Evolutionary conservation across 768 basidiomycete species (phyloP).

Genomic region (Phaffia tasmanica): DNA sequence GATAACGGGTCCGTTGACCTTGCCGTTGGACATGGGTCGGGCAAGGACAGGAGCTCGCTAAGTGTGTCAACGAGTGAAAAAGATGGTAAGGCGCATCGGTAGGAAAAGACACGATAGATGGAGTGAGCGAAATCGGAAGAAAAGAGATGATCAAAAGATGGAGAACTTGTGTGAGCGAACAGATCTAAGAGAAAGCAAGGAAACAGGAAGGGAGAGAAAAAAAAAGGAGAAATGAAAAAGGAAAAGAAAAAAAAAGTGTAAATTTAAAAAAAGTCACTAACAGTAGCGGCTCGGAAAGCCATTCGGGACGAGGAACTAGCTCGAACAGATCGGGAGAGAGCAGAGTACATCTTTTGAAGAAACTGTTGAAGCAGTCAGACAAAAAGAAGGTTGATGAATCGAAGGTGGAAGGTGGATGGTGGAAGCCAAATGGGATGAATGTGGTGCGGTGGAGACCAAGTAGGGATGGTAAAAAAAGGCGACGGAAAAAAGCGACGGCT

Average conservation of each 20-base stretch:
- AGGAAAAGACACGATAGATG: background rate
- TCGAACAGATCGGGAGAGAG: slow-evolving; percentile 21
- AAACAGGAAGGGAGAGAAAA: slow-evolving; percentile 1
- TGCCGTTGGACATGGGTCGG: slow-evolving; percentile 36
- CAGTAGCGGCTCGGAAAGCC: slow-evolving; percentile 6
- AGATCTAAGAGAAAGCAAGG: background rate
- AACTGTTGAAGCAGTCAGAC: background rate
- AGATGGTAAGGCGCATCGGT: background rate
- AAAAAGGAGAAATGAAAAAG: background rate
- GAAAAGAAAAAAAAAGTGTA: no score
- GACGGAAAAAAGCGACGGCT: no score
- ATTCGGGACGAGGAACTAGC: slow-evolving; percentile 18
- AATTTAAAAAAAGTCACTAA: no score
- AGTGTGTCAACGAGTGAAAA: background rate
- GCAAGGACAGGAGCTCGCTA: background rate
- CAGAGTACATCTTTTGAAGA: slow-evolving; percentile 9
- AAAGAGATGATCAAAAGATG: background rate
- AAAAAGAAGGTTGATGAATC: background rate
- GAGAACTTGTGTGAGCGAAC: background rate
- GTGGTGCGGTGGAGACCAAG: background rate
- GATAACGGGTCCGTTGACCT: slow-evolving; percentile 78
- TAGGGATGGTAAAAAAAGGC: no score
- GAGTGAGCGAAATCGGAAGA: slow-evolving; percentile 1
- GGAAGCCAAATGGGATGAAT: background rate
- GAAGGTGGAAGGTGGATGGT: slow-evolving; percentile 1